Percentiles rank a stretch among this genome's conserved stretches.
Conservation (phyloP, 1,284 basidiomycete genomes). For the Ceratobasidium sp. region DNA sequence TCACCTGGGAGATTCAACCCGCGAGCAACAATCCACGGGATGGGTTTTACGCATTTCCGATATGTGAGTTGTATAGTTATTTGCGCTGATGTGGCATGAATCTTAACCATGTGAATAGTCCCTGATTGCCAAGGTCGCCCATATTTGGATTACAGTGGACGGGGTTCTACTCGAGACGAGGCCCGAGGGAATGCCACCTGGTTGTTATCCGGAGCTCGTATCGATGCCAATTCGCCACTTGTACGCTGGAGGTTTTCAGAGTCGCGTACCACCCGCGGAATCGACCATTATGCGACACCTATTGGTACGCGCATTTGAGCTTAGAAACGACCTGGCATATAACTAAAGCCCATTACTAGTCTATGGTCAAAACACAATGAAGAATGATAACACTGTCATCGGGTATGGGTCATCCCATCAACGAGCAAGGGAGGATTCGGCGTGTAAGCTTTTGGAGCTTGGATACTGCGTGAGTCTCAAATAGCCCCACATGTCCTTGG, state of each 20-base stretch:
- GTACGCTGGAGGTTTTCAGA: conserved; percentile 24
- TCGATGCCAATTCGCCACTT: neutral
- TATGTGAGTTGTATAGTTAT: neutral
- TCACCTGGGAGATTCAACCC: neutral
- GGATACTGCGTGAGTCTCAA: conserved; percentile 29
- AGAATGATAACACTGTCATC: neutral
- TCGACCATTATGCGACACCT: neutral
- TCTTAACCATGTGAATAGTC: neutral
- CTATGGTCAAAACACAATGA: neutral
- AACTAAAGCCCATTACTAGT: neutral
- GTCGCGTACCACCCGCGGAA: neutral
- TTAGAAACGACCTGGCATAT: neutral
- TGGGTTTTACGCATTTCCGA: conserved; percentile 1
- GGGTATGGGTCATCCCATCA: conserved; percentile 5
- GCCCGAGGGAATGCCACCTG: neutral
- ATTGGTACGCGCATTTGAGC: neutral
- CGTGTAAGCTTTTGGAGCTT: neutral
- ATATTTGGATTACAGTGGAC: neutral
- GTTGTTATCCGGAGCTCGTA: neutral
- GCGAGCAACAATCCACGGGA: neutral
- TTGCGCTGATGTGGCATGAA: neutral
- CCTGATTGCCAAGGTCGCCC: neutral
- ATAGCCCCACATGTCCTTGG: neutral
- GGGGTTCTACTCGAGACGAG: conserved; percentile 3
- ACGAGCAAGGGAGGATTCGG: conserved; percentile 22